Evolutionary conservation across 106 monocot species (phyloP).

Genomic region (Acanthochlamys bracteata): DNA sequence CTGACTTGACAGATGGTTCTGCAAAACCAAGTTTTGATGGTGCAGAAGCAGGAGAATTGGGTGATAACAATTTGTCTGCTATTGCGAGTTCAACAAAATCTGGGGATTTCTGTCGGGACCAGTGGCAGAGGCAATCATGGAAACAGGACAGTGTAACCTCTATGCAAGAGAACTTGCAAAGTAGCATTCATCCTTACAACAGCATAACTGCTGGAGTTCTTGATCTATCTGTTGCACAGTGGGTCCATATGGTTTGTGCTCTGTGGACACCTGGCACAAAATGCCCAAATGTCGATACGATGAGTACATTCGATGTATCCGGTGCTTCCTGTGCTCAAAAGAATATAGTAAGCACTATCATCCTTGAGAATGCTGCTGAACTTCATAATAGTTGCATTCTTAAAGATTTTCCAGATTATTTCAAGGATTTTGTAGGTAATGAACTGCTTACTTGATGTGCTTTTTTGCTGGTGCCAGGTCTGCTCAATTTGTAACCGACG

Average conservation of each 20-base stretch:
- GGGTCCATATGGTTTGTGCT: slow-evolving; percentile 97
- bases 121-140: no score
- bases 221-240: slow-evolving; percentile 53
- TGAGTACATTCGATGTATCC: slow-evolving; percentile 88
- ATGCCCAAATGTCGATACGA: slow-evolving; percentile 86
- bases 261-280: slow-evolving; percentile 94
- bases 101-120: background rate
- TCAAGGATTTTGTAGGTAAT: background rate
- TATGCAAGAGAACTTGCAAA: background rate
- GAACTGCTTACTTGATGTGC: background rate
- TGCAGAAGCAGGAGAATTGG: slow-evolving; percentile 11
- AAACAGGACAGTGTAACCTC: no score
- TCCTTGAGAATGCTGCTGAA: no score
- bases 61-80: slow-evolving; percentile 16
- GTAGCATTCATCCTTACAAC: slow-evolving; percentile 16
- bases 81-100: slow-evolving; percentile 1
- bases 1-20: background rate
- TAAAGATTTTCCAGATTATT: no score
- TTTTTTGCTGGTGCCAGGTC: slow-evolving; percentile 16
- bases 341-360: slow-evolving; percentile 51
- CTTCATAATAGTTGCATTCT: no score
- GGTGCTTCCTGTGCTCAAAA: slow-evolving; percentile 50
- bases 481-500: slow-evolving; percentile 54
- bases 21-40: slow-evolving; percentile 3
- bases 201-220: slow-evolving; percentile 35